A percentile compares a stretch with the other conserved stretches of the same genome.
phyloP scores from a whole-genome alignment of 306 rosid species.

The Sicyos edulis region DNA sequence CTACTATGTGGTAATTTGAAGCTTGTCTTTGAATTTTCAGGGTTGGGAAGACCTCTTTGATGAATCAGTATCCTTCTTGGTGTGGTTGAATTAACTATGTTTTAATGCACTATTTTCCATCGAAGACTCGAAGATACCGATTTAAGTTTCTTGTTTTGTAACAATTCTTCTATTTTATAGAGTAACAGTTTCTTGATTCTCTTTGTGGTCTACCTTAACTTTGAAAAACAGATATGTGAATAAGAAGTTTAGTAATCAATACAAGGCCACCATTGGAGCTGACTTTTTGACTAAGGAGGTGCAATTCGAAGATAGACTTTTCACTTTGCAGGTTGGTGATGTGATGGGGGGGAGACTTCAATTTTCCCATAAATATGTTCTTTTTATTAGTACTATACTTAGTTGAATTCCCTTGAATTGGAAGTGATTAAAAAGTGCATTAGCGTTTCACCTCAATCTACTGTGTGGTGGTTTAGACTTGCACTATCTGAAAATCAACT shows the following conservation, averaged over 20 bases:
- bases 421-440: not conserved
- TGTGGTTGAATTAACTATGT: not conserved
- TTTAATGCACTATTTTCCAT: not conserved
- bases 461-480: not conserved
- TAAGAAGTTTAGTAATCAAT: slow-evolving; percentile 96
- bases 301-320: slow-evolving; percentile 97
- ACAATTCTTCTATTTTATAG: not conserved
- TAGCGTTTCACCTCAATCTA: not conserved
- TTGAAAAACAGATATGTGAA: slow-evolving; percentile 71
- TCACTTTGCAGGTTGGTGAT: slow-evolving; percentile 75
- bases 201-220: slow-evolving; percentile 32
- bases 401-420: not conserved
- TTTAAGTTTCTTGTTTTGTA: not conserved
- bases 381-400: not conserved
- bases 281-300: slow-evolving; percentile 94
- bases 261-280: slow-evolving; percentile 98
- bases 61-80: slow-evolving; percentile 90
- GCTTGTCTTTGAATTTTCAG: slow-evolving; percentile 44
- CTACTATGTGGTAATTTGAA: not conserved
- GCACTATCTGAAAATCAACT: slow-evolving; percentile 2
- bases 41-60: slow-evolving; percentile 99
- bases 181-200: slow-evolving; percentile 4
- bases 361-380: not conserved
- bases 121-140: not conserved
- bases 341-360: slow-evolving; percentile 7